Evolutionary conservation across 2,329 filamentous ascomycete genomes (phyloP).

Genomic region (Claviceps sp.): DNA sequence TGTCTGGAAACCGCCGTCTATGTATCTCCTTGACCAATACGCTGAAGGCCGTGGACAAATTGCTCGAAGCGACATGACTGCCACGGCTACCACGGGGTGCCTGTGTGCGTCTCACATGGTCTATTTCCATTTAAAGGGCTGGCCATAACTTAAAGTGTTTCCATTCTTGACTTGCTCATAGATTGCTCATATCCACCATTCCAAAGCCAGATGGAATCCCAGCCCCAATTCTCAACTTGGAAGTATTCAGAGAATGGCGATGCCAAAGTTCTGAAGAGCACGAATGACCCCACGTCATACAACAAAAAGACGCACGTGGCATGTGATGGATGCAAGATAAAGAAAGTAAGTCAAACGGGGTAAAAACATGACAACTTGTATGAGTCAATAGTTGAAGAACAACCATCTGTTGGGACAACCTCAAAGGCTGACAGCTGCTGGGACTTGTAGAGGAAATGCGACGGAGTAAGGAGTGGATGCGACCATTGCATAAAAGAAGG

Average conservation of each 20-base stretch:
- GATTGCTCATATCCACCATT: background rate
- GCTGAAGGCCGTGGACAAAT: background rate
- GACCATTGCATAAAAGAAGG: conserved; percentile 19
- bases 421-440: background rate
- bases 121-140: background rate
- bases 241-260: conserved; percentile 13
- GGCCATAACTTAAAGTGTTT: background rate
- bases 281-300: conserved; percentile 22
- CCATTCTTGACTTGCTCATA: background rate
- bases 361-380: background rate
- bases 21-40: background rate
- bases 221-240: background rate
- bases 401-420: too few relatives aligned
- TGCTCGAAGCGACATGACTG: background rate
- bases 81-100: background rate
- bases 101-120: background rate
- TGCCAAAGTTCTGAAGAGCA: conserved; percentile 21
- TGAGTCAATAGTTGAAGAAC: background rate
- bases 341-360: conserved; percentile 18
- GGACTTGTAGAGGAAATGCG: conserved; percentile 20
- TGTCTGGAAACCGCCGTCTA: background rate
- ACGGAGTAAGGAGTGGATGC: conserved; percentile 24
- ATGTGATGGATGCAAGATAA: conserved; percentile 25
- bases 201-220: background rate
- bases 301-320: conserved; percentile 26